Evolutionary conservation across 805 yeast species (phyloP).

Genomic region (Alloascoidea africana): DNA sequence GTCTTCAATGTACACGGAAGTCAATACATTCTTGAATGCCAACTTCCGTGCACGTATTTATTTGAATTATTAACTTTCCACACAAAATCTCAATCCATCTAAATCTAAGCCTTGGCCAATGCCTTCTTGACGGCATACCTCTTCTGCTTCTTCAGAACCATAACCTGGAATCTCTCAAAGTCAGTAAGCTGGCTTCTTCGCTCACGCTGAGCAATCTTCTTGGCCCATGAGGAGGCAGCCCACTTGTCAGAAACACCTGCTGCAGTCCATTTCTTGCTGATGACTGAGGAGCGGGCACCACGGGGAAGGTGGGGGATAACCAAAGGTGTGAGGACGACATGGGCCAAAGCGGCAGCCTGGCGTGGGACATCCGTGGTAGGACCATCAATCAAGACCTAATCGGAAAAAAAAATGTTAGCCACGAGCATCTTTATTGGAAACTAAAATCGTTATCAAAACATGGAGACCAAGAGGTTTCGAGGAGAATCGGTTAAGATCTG

Average conservation of each 20-base stretch:
- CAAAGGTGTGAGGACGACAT: conserved; percentile 85
- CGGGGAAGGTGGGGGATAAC: conserved; percentile 80
- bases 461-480: too few species aligned
- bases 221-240: conserved; percentile 93
- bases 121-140: conserved; percentile 91
- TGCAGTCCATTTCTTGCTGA: conserved; percentile 87
- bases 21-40: too few species aligned
- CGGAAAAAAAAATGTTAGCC: too few species aligned
- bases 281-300: conserved; percentile 79
- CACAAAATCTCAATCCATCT: too few species aligned
- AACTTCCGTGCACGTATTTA: too few species aligned
- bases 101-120: conserved; percentile 79
- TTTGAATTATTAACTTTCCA: too few species aligned
- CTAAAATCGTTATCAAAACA: too few species aligned
- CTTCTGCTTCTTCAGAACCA: conserved; percentile 95
- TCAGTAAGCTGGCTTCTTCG: conserved; percentile 88
- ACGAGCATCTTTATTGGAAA: too few species aligned
- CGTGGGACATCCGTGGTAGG: conserved; percentile 81
- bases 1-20: too few species aligned
- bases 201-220: conserved; percentile 91
- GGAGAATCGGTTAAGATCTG: too few species aligned
- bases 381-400: conserved; percentile 92
- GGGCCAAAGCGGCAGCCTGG: conserved; percentile 80
- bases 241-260: conserved; percentile 81
- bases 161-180: conserved; percentile 99